phyloP scores from a whole-genome alignment of 345 rosid species.

The Anacardium occidentale region DNA sequence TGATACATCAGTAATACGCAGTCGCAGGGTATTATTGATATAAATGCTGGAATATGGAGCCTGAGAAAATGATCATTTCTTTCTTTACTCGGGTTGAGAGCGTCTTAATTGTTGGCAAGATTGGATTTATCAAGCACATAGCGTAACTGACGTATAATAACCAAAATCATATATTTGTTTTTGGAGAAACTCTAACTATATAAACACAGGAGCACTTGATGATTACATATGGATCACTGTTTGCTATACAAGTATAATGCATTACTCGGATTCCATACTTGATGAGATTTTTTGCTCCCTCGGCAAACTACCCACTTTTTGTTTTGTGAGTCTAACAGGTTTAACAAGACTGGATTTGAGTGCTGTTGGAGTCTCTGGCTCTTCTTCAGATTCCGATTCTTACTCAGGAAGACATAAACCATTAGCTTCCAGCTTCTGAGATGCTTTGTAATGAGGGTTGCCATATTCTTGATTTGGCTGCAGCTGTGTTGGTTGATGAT shows the following conservation, averaged over 20 bases:
- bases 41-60: background rate
- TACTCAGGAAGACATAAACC: background rate
- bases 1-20: background rate
- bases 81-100: background rate
- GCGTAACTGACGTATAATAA: background rate
- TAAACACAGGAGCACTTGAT: constrained; percentile 19
- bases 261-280: constrained; percentile 20
- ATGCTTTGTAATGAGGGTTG: constrained; percentile 92
- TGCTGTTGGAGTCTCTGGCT: constrained; percentile 10
- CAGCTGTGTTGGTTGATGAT: constrained; percentile 37
- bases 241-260: constrained; percentile 23
- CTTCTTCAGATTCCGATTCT: constrained; percentile 15
- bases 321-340: constrained; percentile 4
- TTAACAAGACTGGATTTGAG: constrained; percentile 6
- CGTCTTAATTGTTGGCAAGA: background rate
- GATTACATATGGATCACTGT: constrained; percentile 15
- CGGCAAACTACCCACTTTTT: background rate
- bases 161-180: background rate
- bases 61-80: background rate
- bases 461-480: constrained; percentile 67
- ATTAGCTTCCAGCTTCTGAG: constrained; percentile 63
- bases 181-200: constrained; percentile 12
- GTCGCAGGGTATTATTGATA: background rate
- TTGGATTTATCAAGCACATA: background rate
- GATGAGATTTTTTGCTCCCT: constrained; percentile 12